Evolutionary conservation across 306 rosid species (phyloP), one percentile per base, ranked within the genome.

Genomic region (Quercus agrifolia): DNA sequence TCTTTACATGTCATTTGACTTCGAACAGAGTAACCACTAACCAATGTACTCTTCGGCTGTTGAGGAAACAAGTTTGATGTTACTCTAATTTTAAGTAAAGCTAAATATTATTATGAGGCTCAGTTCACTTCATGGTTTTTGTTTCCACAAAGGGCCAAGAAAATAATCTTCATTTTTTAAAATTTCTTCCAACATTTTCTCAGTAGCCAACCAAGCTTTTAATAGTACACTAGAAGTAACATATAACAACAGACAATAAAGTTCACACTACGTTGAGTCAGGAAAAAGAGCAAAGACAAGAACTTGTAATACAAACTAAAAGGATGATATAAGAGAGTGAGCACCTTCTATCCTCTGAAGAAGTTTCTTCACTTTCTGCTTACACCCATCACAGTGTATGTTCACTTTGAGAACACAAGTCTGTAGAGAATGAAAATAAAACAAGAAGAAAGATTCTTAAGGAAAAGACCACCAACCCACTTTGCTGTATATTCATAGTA

Each of bases 371-470:
- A 95, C 97, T 85, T 95, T 92, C 88, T 89, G 99, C 90, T 89
- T 90, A 87, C 99, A 95, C 52, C 99, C 99, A 90, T 95, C 99
- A 89, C 99, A 95, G 88, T 95, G 97, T 63, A 92, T 87, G 89
- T 88, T 92, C 90, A 95, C 99, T 84, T 87, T 92, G 84, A 95
- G 97, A 83, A 78, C 86, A 84, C 89, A 95, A 73, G 97, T 95
- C 97, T 95, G 97, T 80, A 86, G 62, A 23, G 56, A 72, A 76
- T 35, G 31, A 57, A 63, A 70, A 81, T 64, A 44, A 78, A 83
- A 71, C 77, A 78, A 78, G 56, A 83, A 70, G 72, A 73, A 88
- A 87, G 80, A 87, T 83, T 87, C 74, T 62, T 63, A 6, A 87
- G 75, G 86, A 88, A 83, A 81, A 84, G 78, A 85, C 79, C 80